phyloP scores from a whole-genome alignment of 176 grass and related monocot genomes.

The Zizania latifolia region DNA sequence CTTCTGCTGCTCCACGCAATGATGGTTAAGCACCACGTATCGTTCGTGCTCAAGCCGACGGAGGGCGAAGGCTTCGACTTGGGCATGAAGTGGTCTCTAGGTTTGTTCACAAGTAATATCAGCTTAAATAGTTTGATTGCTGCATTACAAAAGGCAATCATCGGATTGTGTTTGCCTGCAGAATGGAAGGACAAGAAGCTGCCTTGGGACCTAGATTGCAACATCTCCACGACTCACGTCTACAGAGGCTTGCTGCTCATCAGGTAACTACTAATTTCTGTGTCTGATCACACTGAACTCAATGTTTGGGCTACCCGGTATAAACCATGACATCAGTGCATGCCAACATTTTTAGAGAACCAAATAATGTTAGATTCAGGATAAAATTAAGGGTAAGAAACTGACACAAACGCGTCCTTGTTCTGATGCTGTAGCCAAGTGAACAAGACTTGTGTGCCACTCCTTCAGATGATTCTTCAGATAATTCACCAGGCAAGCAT shows the following conservation, averaged over 20 bases:
- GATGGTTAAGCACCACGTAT: slow-evolving; percentile 50
- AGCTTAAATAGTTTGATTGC: no score
- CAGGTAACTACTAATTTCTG: slow-evolving; percentile 34
- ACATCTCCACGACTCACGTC: slow-evolving; percentile 38
- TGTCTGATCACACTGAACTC: not conserved
- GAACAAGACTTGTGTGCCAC: slow-evolving; percentile 37
- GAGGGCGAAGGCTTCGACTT: slow-evolving; percentile 48
- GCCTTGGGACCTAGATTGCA: slow-evolving; percentile 55
- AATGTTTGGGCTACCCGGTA: not conserved
- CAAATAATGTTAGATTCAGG: no score
- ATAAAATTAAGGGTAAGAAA: not conserved
- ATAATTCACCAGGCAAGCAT: slow-evolving; percentile 38
- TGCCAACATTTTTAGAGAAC: no score
- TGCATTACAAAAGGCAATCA: not conserved
- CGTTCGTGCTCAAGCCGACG: slow-evolving; percentile 54
- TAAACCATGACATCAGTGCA: no score
- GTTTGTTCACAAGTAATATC: slow-evolving; percentile 24
- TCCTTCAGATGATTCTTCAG: slow-evolving; percentile 32
- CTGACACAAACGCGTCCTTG: not conserved
- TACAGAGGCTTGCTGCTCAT: slow-evolving; percentile 54
- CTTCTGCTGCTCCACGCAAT: slow-evolving; percentile 34
- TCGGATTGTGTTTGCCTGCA: slow-evolving; percentile 19
- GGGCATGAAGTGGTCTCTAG: slow-evolving; percentile 54
- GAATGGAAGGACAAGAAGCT: slow-evolving; percentile 44
- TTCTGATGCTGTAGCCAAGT: slow-evolving; percentile 17